Conservation (phyloP, 805 yeast species). For the Kregervanrija pseudodelftensis region DNA sequence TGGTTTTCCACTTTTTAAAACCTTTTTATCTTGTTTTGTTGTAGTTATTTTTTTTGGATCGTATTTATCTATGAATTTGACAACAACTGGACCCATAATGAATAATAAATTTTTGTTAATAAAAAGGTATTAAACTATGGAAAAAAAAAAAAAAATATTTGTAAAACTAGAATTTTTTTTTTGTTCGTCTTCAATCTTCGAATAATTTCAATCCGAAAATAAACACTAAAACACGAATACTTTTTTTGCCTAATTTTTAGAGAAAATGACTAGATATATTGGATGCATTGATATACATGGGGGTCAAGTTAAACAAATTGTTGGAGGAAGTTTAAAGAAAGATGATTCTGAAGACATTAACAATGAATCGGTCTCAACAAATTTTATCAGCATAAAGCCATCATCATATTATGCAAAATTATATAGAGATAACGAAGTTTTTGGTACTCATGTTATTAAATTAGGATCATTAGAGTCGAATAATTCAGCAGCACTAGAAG, state of each 20-base stretch:
- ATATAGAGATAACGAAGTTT: constrained; percentile 50
- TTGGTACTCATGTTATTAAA: constrained; percentile 90
- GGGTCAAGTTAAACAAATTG: constrained; percentile 95
- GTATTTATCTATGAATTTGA: constrained; percentile 36
- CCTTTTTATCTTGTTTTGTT: constrained; percentile 42
- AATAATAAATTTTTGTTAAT: neutral
- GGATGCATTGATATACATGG: constrained; percentile 95
- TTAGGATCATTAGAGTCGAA: constrained; percentile 71
- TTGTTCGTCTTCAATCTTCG: neutral
- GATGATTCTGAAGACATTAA: constrained; percentile 40
- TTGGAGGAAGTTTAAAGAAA: constrained; percentile 76
- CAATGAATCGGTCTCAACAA: constrained; percentile 45
- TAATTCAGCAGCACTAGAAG: constrained; percentile 75
- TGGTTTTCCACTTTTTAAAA: constrained; percentile 55
- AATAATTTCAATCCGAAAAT: neutral
- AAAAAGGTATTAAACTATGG: neutral
- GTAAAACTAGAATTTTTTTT: neutral
- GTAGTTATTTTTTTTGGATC: constrained; percentile 21
- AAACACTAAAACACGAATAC: too few relatives aligned
- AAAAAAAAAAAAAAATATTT: neutral
- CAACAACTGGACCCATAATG: constrained; percentile 36
- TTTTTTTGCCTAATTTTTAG: too few relatives aligned
- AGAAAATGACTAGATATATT: constrained; percentile 71
- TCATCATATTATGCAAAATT: constrained; percentile 69
- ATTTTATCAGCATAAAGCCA: constrained; percentile 71